Base-by-base conservation (phyloP, 331 rosid genomes). In the Saraca asoca region DNA sequence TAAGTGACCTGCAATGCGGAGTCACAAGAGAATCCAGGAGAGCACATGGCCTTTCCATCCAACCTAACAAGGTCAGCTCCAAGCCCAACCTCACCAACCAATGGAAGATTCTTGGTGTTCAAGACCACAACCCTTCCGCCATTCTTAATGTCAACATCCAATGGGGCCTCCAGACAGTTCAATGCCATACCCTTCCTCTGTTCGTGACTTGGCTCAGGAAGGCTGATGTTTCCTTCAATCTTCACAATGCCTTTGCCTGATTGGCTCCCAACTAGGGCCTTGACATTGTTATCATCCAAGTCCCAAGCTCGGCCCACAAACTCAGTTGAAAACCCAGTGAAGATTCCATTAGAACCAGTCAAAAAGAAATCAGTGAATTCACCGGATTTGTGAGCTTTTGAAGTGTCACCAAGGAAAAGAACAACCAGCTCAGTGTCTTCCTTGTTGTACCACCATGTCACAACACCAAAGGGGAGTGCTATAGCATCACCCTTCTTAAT, bases 1-100 rank as follows among this genome's bases (percentile, higher is more conserved):
- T 90, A 90, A 15, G 95, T 90, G 14, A 90, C 97, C 77, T 87
- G 93, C n/a, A 90, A 61, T 2, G 95, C 93, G 3, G 92, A 87
- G 75, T 90, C 97, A 9, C 95, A 83, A 9, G 97, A 90, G 75
- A 87, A 85, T 42, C 95, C 97, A 0, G 95, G 97, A 14, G 97
- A 90, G 60, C 95, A 85, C 95, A 90, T 90, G 2, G 92, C 95
- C 0, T 64, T 63, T 2, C 92, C 90, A 59, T 90, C 88, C 82
- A 90, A 42, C 67, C 92, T 82, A 12, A 90, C 92, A 35, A 90
- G 87, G 54, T 90, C 95, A 17, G 90, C 97, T 10, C 97, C 95
- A 5, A 82, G 64, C 2, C 92, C 92, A 45, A 87, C 87, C 77
- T 85, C 87, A 9, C 92, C 95, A 12, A 90, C 92, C 77, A 90